Evolutionary conservation across 2,329 filamentous ascomycete genomes (phyloP).

Genomic region (Alternaria panax): DNA sequence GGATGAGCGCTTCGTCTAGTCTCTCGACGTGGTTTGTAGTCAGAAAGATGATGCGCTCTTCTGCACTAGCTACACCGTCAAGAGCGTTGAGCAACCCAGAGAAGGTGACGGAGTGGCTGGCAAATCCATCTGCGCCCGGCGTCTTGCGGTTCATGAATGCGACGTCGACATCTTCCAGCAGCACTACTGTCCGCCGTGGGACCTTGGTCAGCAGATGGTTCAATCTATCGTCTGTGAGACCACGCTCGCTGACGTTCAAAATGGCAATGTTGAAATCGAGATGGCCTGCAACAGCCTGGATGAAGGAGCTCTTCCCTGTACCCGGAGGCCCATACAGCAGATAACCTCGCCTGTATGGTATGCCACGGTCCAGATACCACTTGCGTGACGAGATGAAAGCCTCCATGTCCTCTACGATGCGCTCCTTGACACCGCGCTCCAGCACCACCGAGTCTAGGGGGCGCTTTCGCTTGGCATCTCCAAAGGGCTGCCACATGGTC

Average conservation of each 20-base stretch:
- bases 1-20: constrained; percentile 85
- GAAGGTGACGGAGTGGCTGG: constrained; percentile 89
- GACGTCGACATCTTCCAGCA: constrained; percentile 90
- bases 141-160: constrained; percentile 85
- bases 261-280: constrained; percentile 92
- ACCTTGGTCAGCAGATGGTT: constrained; percentile 87
- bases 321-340: constrained; percentile 88
- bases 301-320: constrained; percentile 94
- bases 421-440: constrained; percentile 82
- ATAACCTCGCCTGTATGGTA: constrained; percentile 90
- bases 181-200: constrained; percentile 79
- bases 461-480: constrained; percentile 83
- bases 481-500: constrained; percentile 84
- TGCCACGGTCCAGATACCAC: constrained; percentile 95
- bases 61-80: constrained; percentile 92
- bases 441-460: constrained; percentile 88
- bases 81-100: constrained; percentile 77
- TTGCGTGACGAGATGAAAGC: constrained; percentile 80
- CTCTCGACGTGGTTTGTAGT: constrained; percentile 95
- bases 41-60: constrained; percentile 91
- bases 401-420: constrained; percentile 78
- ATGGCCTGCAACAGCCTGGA: constrained; percentile 92
- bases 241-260: constrained; percentile 87
- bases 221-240: constrained; percentile 87
- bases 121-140: constrained; percentile 81